Evolutionary conservation across 2,329 filamentous ascomycete species (phyloP), one percentile per base, ranked within the genome.

Genomic region (Colletotrichum plurivorum): DNA sequence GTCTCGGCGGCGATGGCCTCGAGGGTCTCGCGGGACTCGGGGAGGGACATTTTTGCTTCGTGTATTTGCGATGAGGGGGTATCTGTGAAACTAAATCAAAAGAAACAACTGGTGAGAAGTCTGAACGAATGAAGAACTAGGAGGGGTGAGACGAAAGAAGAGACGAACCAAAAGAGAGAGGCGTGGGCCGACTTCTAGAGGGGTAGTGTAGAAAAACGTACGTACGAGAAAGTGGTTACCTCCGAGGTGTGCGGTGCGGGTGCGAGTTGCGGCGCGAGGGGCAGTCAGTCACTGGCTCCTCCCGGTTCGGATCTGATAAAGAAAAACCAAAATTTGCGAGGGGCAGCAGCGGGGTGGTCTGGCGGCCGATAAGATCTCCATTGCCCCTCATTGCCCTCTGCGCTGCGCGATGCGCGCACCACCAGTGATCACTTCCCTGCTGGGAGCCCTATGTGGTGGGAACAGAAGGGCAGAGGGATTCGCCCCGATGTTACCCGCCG

Each of bases 41-140:
- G 56, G 20, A 69, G 67, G 0, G 76, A 71, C 76, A 78, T 78
- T 4, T 25, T 67, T 43, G 41, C 15, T 18, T 6, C 25, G 12
- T 45, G n/a, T 56, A 4, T 18, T 25, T 48, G 16, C 8, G 22
- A 10, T 8, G 20, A 36, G 52, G 58, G 58, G 51, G 55, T 68
- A 55, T 67, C 63, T 48, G 31, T 36, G 31, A 36, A 36, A 36
- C 31, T 58, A 56, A 69, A 49, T 43, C 45, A 51, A 10, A 31
- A 41, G 39, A 39, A 8, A 45, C 22, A 52, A 25, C 25, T 36
- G 31, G 13, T 31, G 16, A 25, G 39, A 39, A 39, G 22, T 39
- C 20, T 58, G 20, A 36, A 36, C 31, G 31, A 36, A 36, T 10
- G 20, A 12, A 52, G 27, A 39, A 13, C 25, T 16, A 9, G 31